Base-by-base conservation (phyloP, 495 filamentous ascomycete species). In the Barbatosphaeria neglecta region DNA sequence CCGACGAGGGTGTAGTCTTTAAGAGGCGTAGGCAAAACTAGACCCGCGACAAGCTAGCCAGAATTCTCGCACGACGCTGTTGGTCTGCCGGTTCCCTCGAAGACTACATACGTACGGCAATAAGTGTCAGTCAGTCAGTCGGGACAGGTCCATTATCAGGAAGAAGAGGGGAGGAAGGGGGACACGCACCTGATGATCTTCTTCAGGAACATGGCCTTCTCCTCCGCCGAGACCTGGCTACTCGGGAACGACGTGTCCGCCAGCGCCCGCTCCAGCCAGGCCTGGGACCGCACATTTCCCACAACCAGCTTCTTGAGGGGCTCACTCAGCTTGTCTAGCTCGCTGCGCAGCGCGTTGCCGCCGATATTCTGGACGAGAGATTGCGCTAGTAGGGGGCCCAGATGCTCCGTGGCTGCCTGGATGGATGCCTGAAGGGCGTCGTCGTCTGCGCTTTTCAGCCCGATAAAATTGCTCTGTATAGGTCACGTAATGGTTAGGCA, bases 291-390 rank as follows among this genome's bases (percentile, higher is more conserved):
- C n/a, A 75, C 68, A 17, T 87, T 78, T 25, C 76, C 70, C 46
- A 77, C 75, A 3, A 94, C 69, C 3, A 92, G 64, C 51, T 81
- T 84, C 64, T 86, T 84, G 16, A 95, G 71, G 22, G 85, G 86
- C 39, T 90, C 85, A 46, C 72, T 77, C 6, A 95, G 69, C 50
- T 71, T 77, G 42, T 87, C 82, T 0, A 95, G 66, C 53, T 95
- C 88, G 44, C 82, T 87, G 40, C 89, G 73, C 3, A 80, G 74
- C 28, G 82, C 87, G 28, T 75, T 75, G 2, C 90, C 90, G 13
- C 82, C 79, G 44, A 89, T 75, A 52, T 83, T 86, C n/a, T 65
- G 65, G 15, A 85, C 65, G 2, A 90, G 65, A 0, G 76, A 69
- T 41, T 75, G 64, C 35, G 75, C 69, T 19, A 87, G 57, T 13